Percentiles rank a stretch among this genome's conserved stretches.
Evolutionary conservation across 768 basidiomycete genomes (phyloP).

Genomic region (Agaricus blazei): DNA sequence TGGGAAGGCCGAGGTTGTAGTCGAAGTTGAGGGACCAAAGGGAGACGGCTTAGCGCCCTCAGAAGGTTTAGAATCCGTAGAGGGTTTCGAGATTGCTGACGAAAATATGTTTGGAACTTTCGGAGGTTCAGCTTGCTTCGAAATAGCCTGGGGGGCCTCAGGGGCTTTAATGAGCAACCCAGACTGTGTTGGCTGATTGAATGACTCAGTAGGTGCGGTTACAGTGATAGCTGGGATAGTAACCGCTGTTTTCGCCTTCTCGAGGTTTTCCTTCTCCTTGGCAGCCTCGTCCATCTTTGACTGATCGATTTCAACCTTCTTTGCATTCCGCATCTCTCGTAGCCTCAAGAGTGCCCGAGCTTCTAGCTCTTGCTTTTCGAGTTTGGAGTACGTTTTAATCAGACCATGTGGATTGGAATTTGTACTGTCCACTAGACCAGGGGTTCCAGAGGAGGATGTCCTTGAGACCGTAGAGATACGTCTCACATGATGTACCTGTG

Average conservation of each 20-base stretch:
- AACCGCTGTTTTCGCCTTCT: slow-evolving; percentile 14
- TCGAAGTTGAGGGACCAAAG: background rate
- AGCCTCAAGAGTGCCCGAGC: slow-evolving; percentile 74
- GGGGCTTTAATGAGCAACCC: background rate
- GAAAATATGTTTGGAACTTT: background rate
- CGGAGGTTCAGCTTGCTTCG: background rate
- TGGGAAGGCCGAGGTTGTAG: background rate
- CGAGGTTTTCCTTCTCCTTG: slow-evolving; percentile 25
- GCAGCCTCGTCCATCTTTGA: slow-evolving; percentile 33
- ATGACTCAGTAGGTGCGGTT: slow-evolving; percentile 20
- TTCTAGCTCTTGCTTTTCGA: slow-evolving; percentile 85
- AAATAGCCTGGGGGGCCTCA: background rate
- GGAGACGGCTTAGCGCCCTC: slow-evolving; percentile 1
- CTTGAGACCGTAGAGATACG: slow-evolving; percentile 38
- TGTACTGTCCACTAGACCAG: slow-evolving; percentile 48
- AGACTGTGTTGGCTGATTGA: background rate
- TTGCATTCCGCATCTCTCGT: slow-evolving; percentile 42
- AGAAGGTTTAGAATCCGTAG: slow-evolving; percentile 12
- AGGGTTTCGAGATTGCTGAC: background rate
- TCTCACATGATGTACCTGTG: slow-evolving; percentile 20
- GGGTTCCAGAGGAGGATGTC: slow-evolving; percentile 21
- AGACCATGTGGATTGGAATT: slow-evolving; percentile 31
- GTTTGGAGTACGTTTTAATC: slow-evolving; percentile 46
- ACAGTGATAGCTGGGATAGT: slow-evolving; percentile 12
- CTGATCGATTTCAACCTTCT: slow-evolving; percentile 37